These are phyloP conservation scores for Helenozyma baotianmanensis DNA, from an alignment of 805 yeast genomes.

Conservation along the genomic window DNA sequence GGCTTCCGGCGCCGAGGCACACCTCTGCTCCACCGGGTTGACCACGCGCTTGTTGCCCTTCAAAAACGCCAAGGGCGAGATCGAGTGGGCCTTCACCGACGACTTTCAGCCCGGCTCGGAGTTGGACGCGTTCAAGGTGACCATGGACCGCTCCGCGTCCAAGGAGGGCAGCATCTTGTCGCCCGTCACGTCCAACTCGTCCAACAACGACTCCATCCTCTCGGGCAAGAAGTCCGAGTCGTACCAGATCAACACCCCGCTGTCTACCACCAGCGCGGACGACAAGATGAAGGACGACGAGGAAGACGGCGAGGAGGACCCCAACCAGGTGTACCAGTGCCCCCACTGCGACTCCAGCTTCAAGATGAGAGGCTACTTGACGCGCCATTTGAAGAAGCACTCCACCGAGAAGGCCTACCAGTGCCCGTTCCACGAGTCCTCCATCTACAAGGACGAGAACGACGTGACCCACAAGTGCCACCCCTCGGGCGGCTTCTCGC, in stretches of 20 bases:
- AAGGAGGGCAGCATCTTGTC: conserved; percentile 17
- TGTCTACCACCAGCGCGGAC: conserved; percentile 26
- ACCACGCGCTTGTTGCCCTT: conserved; percentile 49
- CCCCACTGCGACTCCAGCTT: conserved; percentile 46
- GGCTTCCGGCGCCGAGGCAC: conserved; percentile 9
- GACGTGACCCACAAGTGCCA: conserved; percentile 46
- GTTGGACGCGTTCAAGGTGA: conserved; percentile 24
- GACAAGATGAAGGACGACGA: conserved; percentile 16
- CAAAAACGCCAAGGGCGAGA: conserved; percentile 49
- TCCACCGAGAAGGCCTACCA: conserved; percentile 45
- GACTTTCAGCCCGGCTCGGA: conserved; percentile 26
- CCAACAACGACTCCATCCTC: conserved; percentile 29
- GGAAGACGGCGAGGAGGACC: conserved; percentile 12
- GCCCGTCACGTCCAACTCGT: conserved; percentile 37
- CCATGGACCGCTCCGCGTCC: conserved; percentile 1
- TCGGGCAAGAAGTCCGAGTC: conserved; percentile 14
- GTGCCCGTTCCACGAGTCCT: conserved; percentile 47
- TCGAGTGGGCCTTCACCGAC: conserved; percentile 54
- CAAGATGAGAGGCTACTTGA: conserved; percentile 50
- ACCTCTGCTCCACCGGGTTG: conserved; percentile 47
- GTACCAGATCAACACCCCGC: conserved; percentile 29
- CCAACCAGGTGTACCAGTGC: conserved; percentile 34
- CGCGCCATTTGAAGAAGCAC: conserved; percentile 54
- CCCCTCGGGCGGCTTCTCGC: conserved; percentile 54
- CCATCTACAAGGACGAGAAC: conserved; percentile 35